Conservation (phyloP, 2,329 filamentous ascomycete species). For the Alternaria atra region DNA sequence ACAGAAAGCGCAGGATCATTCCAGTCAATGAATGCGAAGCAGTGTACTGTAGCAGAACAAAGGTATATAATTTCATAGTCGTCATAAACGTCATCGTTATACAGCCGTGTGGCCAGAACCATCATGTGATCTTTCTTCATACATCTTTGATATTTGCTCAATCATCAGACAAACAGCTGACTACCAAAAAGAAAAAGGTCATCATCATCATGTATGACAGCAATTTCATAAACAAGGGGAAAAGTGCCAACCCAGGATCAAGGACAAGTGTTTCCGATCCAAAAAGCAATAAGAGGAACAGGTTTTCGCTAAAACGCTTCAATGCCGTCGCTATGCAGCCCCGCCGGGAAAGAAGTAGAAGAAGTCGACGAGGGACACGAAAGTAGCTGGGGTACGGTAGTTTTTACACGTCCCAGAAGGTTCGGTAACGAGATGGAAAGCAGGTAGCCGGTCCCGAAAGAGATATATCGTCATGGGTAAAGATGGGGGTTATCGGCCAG, state of each 20-base stretch:
- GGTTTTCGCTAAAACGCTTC: constrained; percentile 44
- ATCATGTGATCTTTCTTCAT: constrained; percentile 13
- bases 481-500: neutral
- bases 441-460: neutral
- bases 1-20: neutral
- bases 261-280: constrained; percentile 10
- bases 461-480: neutral
- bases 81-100: constrained; percentile 21
- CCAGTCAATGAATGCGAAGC: neutral
- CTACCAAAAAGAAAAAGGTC: neutral
- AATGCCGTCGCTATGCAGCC: constrained; percentile 50
- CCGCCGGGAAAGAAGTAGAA: constrained; percentile 22
- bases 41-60: neutral
- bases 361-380: constrained; percentile 30
- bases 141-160: constrained; percentile 25
- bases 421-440: constrained; percentile 1
- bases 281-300: constrained; percentile 4
- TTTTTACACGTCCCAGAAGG: constrained; percentile 1
- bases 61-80: constrained; percentile 17
- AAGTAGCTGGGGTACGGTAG: neutral
- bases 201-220: constrained; percentile 1
- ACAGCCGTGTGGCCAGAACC: constrained; percentile 20
- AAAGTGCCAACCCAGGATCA: constrained; percentile 5
- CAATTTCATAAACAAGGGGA: constrained; percentile 1
- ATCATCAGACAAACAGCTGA: constrained; percentile 7